A percentile compares a stretch with the other conserved stretches of the same genome.
Evolutionary conservation across 106 monocot genomes (phyloP).

Genomic region (Narthecium ossifragum): DNA sequence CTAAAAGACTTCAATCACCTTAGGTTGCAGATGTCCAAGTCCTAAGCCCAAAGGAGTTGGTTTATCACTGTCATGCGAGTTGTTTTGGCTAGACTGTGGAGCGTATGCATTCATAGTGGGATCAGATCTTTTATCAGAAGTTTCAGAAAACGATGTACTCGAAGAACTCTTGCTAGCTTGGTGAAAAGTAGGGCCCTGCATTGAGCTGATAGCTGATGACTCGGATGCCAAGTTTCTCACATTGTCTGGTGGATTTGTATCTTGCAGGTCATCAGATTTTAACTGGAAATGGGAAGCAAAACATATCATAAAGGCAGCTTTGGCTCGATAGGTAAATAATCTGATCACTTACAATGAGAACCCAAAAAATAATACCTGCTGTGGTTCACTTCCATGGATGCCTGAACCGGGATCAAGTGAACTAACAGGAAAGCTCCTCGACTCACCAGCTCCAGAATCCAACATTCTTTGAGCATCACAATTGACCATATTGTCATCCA

Average conservation of each 20-base stretch:
- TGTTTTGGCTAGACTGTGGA: slow-evolving; percentile 16
- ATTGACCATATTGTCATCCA: neutral
- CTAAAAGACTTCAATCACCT: slow-evolving; percentile 28
- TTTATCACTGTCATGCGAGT: slow-evolving; percentile 13
- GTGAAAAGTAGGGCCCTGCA: neutral
- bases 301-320: too few relatives aligned
- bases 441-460: neutral
- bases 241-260: neutral
- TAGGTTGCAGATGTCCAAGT: slow-evolving; percentile 62
- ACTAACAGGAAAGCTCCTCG: neutral
- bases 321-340: neutral
- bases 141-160: slow-evolving; percentile 8
- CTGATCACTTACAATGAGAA: neutral
- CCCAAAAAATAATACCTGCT: slow-evolving; percentile 4
- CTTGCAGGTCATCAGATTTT: slow-evolving; percentile 3
- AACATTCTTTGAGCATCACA: neutral
- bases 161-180: neutral
- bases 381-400: slow-evolving; percentile 3
- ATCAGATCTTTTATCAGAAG: slow-evolving; percentile 8
- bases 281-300: slow-evolving; percentile 16
- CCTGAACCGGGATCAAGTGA: slow-evolving; percentile 1
- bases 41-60: slow-evolving; percentile 63
- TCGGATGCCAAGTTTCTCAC: slow-evolving; percentile 1
- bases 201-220: slow-evolving; percentile 9
- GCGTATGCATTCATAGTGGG: neutral